Evolutionary conservation across 768 basidiomycete species (phyloP), one percentile per base, ranked within the genome.

Genomic region (Mycena leptocephala): DNA sequence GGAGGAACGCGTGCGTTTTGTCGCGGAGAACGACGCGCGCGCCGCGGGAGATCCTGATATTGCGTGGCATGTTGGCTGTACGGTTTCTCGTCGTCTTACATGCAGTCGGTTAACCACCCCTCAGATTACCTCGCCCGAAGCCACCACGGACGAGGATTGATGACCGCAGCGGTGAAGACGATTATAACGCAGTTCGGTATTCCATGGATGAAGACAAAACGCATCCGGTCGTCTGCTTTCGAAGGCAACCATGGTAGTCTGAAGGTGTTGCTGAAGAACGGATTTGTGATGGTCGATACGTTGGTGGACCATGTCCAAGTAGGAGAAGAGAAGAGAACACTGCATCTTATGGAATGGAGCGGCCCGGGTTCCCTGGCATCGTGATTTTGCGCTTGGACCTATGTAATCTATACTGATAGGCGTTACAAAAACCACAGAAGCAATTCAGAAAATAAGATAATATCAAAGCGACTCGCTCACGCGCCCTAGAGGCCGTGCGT

Each of bases 101-200:
- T 4, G 1, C 37, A 48, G 1, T 11, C 7, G 20, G 46, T 22
- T 68, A n/a, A 53, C n/a, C 22, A 22, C 8, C 51, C 55, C 22
- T 78, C n/a, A 92, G 92, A 92, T 78, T 92, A 89, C 79, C 83
- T 92, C 41, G 87, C 84, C 3, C 83, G 87, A 14, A 86, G 87
- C 51, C 89, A 91, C 78, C 91, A 92, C 37, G 87, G 91, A 24
- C 84, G 83, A 61, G 92, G 92, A 0, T 89, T 92, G 75, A 92
- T 92, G 91, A 86, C 85, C 48, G 86, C 84, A 2, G 91, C 88
- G 0, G 75, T 92, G 32, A 80, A 77, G 5, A 82, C 84, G 30
- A 64, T 92, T 28, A 63, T 92, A 37, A 72, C 84, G 1, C 56
- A 82, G 16, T 92, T 90, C 90, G 86, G 84, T 53, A 82, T 91